A percentile compares a stretch with the other conserved stretches of the same genome.
Conservation (phyloP, 1,284 basidiomycete species). For the Hemileia vastatrix region DNA sequence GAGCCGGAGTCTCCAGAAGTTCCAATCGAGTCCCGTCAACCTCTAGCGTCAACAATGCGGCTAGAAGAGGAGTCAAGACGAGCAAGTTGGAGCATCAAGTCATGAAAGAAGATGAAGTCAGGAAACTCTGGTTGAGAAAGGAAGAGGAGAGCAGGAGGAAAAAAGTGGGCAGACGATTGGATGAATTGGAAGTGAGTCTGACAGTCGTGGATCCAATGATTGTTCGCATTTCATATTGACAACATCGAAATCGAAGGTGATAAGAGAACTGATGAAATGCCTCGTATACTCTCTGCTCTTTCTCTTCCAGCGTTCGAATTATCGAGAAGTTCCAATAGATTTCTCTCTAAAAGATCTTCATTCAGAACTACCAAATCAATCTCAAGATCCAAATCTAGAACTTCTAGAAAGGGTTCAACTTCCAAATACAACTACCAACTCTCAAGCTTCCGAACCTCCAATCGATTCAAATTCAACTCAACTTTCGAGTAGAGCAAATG, state of each 20-base stretch:
- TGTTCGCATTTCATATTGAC: too few relatives aligned
- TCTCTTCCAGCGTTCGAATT: not conserved
- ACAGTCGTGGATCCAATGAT: too few relatives aligned
- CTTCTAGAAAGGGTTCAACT: not conserved
- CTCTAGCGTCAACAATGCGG: not conserved
- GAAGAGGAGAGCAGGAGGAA: slow-evolving; percentile 6
- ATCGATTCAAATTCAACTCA: not conserved
- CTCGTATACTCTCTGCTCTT: not conserved
- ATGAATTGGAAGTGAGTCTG: slow-evolving; percentile 22
- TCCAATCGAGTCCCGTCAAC: not conserved
- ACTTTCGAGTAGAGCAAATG: not conserved
- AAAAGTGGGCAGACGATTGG: slow-evolving; percentile 4
- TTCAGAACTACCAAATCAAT: not conserved
- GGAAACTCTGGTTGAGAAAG: slow-evolving; percentile 4
- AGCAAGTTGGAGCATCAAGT: not conserved
- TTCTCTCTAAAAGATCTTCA: not conserved
- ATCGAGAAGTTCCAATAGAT: not conserved
- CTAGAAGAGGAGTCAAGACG: not conserved
- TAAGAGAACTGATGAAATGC: too few relatives aligned
- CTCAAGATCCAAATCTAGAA: not conserved
- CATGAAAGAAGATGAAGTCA: slow-evolving; percentile 10
- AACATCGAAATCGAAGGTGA: too few relatives aligned
- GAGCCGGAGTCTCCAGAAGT: not conserved
- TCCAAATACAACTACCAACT: not conserved
- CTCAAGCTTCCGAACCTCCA: too few relatives aligned